Conservation (phyloP, 306 rosid species). For the Prunus mira region DNA sequence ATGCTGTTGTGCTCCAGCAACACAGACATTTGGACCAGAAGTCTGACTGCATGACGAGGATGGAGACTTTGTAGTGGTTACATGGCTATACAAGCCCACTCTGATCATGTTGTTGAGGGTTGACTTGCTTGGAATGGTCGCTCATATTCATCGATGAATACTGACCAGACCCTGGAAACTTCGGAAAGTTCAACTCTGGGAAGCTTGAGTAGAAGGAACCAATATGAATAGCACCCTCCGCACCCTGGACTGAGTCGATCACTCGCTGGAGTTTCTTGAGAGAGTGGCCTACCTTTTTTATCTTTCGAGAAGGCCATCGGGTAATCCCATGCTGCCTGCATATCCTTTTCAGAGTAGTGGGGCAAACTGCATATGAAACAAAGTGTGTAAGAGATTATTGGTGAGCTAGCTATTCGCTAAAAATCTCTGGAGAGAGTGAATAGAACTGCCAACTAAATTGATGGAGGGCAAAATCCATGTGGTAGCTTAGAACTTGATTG, state of each 20-base stretch:
- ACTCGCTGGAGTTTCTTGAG: constrained; percentile 60
- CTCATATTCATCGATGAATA: constrained; percentile 17
- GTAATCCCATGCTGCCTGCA: constrained; percentile 69
- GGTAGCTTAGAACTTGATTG: no score
- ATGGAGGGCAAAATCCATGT: no score
- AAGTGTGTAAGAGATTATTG: background rate
- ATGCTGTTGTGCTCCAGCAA: constrained; percentile 17
- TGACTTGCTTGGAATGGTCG: constrained; percentile 16
- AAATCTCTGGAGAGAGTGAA: background rate
- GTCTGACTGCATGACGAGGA: constrained; percentile 42
- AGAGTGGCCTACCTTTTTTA: constrained; percentile 66
- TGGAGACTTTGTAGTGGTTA: constrained; percentile 31
- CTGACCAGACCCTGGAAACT: constrained; percentile 9
- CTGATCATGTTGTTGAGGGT: constrained; percentile 5
- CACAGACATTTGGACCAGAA: constrained; percentile 24
- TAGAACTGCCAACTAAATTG: background rate
- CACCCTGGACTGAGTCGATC: constrained; percentile 64
- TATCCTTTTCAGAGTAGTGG: constrained; percentile 72
- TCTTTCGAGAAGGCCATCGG: constrained; percentile 69
- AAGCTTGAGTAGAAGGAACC: constrained; percentile 54
- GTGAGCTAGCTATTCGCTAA: background rate
- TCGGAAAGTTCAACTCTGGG: constrained; percentile 47
- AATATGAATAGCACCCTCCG: constrained; percentile 59
- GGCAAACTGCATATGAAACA: constrained; percentile 45
- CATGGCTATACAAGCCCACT: constrained; percentile 23